Percentiles rank a stretch among this genome's conserved stretches.
Evolutionary conservation across 176 grass and related monocot genomes (phyloP).

Genomic region (Sorghum bicolor): DNA sequence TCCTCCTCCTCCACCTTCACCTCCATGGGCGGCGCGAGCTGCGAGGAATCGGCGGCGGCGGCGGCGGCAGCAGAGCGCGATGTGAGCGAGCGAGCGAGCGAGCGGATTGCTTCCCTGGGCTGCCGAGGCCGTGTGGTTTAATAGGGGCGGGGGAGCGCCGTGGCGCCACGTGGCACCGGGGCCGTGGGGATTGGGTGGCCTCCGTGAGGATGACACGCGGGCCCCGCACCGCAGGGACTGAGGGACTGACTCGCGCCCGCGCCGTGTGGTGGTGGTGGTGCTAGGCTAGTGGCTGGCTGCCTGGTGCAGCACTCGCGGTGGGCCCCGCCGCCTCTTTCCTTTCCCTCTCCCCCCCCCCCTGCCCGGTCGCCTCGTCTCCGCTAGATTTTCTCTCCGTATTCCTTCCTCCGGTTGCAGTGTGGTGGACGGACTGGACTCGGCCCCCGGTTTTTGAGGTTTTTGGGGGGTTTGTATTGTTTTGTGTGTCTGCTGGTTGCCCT

Average conservation of each 20-base stretch:
- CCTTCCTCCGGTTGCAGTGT: too few species aligned
- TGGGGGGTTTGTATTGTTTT: too few species aligned
- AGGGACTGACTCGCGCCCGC: too few species aligned
- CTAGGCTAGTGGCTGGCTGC: not conserved
- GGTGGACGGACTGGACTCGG: too few species aligned
- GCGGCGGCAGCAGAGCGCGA: not conserved
- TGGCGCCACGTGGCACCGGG: constrained; percentile 31
- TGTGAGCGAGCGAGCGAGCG: not conserved
- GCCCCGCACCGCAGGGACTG: not conserved
- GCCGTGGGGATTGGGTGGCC: constrained; percentile 34
- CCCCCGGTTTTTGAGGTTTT: not conserved
- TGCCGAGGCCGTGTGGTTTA: constrained; percentile 19
- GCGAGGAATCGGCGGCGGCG: not conserved
- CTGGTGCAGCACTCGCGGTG: not conserved
- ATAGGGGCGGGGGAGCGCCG: constrained; percentile 4
- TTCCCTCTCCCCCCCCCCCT: not conserved
- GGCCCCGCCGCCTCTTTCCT: not conserved
- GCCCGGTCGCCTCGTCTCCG: too few species aligned
- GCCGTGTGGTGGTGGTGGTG: not conserved
- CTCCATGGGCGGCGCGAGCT: not conserved
- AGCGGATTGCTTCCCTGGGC: constrained; percentile 20
- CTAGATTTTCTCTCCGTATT: not conserved
- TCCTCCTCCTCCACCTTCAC: not conserved
- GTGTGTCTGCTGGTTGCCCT: not conserved
- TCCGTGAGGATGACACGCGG: constrained; percentile 26